Base-by-base conservation (phyloP, 176 grass and related monocot species). In the Rhynchospora breviuscula region DNA sequence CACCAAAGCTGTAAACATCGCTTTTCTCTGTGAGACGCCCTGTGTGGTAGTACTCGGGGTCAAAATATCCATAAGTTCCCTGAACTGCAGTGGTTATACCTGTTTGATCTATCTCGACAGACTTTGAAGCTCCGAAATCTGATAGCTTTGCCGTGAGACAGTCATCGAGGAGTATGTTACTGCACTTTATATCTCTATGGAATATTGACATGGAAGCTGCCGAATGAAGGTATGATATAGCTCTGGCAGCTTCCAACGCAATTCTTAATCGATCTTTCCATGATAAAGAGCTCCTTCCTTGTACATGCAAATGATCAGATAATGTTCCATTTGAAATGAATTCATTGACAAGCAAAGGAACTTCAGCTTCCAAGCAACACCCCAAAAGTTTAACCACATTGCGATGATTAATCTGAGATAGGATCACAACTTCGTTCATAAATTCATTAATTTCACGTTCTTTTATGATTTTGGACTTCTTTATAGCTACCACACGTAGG, bases 1-100 rank as follows among this genome's bases (percentile, higher is more conserved):
- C 81, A 15, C 63, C 81, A 29, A 84, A 84, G 81, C 81, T 84
- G 40, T 84, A 84, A 71, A 84, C 81, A 71, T 84, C 35, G 3
- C 35, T 40, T 40, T 40, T 40, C 35, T 40, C 35, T 40, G 35
- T 40, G 35, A 40, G 35, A 40, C 35, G 35, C 35, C 35, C 35
- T 40, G 35, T 40, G 35, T 40, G 35, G 35, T 40, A 40, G 35
- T 40, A 40, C 35, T 40, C 35, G 1, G 35, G 35, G 35, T 40
- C 35, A 40, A 40, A 40, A 40, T 40, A 84, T 67, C 81, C 81
- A 1, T 51, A 84, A 4, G 81, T 84, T 46, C 81, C 63, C 54
- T 84, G 81, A 15, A 84, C 81, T 0, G 9, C 43, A 1, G 81
- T 84, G 1, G 5, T 31, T 33, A 70, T 29, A 0, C 14, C 46